Base-by-base conservation (phyloP, 148 eudicot genomes). In the Hydrangea macrophylla region DNA sequence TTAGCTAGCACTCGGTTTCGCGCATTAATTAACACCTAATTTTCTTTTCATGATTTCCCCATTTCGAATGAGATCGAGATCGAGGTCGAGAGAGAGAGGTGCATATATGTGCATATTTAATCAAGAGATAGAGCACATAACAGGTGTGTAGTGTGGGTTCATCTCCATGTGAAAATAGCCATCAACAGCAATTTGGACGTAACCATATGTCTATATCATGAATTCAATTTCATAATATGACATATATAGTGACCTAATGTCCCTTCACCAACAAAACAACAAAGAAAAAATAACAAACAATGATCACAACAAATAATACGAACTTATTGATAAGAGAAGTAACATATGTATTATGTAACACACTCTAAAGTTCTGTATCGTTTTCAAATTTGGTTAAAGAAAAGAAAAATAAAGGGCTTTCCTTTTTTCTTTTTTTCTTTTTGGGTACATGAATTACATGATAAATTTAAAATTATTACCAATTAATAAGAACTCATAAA, bases 151-250 rank as follows among this genome's bases (percentile, higher is more conserved):
- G 30, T 30, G 30, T 30, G 58, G 11, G 28, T 30, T 42, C 28
- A 51, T 7, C 25, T 24, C 69, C 58, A 65, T 15, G 69, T 65
- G 58, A 31, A 64, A 64, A 6, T 64, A 12, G n/a, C 26, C 5
- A 30, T 45, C 30, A 24, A 51, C 42, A 50, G 32, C 58, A 51
- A 20, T 25, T 50, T 12, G 18, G 58, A 50, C 58, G 9, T n/a
- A 40, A 32, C 56, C 10, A 48, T 28, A 22, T n/a, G 57, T 44
- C 22, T 36, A 9, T 4, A 17, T 18, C 20, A 27, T 18, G 20
- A 55, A 65, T 30, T 36, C 22, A 50, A 39, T 39, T 15, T 45
- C 39, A 64, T 50, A 6, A 6, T 3, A 12, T 48, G 15, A 48
- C 6, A 9, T 12, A 0, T 7, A 7, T 11, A 18, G 2, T 48